These are phyloP conservation scores for Arachis stenosperma DNA, from an alignment of 306 rosid species.

Conservation along the genomic window DNA sequence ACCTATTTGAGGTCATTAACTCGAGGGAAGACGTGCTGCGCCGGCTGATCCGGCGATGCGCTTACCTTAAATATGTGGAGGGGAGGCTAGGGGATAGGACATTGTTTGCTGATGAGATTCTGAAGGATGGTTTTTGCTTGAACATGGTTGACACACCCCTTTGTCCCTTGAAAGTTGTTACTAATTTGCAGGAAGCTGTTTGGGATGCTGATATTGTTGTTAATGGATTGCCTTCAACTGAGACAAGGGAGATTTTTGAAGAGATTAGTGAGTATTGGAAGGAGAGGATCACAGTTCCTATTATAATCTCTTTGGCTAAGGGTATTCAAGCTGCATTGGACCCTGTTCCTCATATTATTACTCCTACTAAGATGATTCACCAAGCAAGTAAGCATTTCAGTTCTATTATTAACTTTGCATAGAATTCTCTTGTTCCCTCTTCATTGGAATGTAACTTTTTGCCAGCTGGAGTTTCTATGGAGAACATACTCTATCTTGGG, in stretches of 20 bases:
- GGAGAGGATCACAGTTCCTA: conserved; percentile 81
- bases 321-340: conserved; percentile 90
- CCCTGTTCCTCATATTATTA: conserved; percentile 83
- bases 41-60: conserved; percentile 86
- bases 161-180: conserved; percentile 88
- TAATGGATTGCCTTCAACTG: conserved; percentile 97
- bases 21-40: conserved; percentile 86
- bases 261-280: conserved; percentile 88
- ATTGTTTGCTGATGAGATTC: conserved; percentile 81
- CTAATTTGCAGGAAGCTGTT: conserved; percentile 95
- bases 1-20: conserved; percentile 84
- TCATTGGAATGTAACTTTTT: conserved; percentile 14
- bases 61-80: conserved; percentile 87
- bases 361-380: conserved; percentile 85
- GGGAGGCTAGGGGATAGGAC: conserved; percentile 94
- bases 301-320: conserved; percentile 82
- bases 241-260: conserved; percentile 80
- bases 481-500: conserved; percentile 91
- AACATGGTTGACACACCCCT: conserved; percentile 95
- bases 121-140: conserved; percentile 90
- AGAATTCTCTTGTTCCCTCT: background rate
- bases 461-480: conserved; percentile 80
- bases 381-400: conserved; percentile 73
- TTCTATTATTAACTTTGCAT: too few relatives aligned
- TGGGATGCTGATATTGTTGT: conserved; percentile 98